These are phyloP conservation scores for Lachnellula occidentalis DNA, from an alignment of 2,329 filamentous ascomycete genomes.

Conservation along the genomic window DNA sequence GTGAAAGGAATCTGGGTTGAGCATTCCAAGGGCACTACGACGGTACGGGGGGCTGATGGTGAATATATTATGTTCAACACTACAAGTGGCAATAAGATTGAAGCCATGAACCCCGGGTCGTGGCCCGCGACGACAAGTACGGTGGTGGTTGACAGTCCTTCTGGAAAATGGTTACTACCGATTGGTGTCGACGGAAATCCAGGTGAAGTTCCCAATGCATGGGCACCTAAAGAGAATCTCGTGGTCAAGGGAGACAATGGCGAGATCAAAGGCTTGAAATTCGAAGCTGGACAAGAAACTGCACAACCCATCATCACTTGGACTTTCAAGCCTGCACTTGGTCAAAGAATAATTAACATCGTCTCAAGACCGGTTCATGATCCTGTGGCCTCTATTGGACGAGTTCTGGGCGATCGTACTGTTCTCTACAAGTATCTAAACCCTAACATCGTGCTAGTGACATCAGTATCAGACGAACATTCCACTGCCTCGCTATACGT, in stretches of 20 bases:
- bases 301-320: constrained; percentile 53
- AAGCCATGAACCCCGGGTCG: constrained; percentile 37
- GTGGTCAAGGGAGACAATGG: constrained; percentile 47
- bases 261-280: constrained; percentile 51
- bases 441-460: constrained; percentile 75
- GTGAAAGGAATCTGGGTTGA: constrained; percentile 63
- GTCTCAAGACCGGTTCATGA: constrained; percentile 69
- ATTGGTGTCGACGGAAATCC: constrained; percentile 46
- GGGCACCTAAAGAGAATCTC: constrained; percentile 47
- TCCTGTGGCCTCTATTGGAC: constrained; percentile 89
- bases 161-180: constrained; percentile 49
- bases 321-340: constrained; percentile 63
- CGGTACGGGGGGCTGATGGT: constrained; percentile 41
- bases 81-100: constrained; percentile 45
- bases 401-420: constrained; percentile 84
- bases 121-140: constrained; percentile 41
- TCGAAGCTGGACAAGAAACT: constrained; percentile 38
- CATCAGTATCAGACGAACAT: constrained; percentile 54
- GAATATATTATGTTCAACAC: constrained; percentile 54
- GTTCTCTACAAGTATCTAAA: constrained; percentile 98
- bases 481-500: constrained; percentile 68
- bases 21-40: constrained; percentile 44
- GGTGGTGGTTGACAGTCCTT: constrained; percentile 46
- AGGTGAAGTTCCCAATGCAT: constrained; percentile 40
- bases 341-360: constrained; percentile 63